These are phyloP conservation scores for Oldenlandia corymbosa DNA, from an alignment of 257 asterid species.

Conservation along the genomic window DNA sequence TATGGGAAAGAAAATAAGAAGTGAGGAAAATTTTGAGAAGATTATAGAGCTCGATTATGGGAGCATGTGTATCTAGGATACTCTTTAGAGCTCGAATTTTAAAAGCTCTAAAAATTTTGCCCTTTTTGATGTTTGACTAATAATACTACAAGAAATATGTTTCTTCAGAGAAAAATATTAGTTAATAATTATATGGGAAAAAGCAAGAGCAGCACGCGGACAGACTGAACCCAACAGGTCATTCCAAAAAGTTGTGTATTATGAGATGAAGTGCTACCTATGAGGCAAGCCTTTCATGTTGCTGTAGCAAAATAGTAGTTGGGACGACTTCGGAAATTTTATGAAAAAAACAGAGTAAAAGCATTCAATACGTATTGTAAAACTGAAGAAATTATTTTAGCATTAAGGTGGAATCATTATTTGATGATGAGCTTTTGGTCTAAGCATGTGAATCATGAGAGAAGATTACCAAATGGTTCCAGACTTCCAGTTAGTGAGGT, in stretches of 20 bases:
- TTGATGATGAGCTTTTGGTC: constrained; percentile 1
- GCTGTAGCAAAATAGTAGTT: not conserved
- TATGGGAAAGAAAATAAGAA: too few relatives aligned
- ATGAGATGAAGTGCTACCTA: not conserved
- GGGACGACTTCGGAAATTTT: too few relatives aligned
- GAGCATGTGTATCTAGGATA: not conserved
- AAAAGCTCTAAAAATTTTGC: not conserved
- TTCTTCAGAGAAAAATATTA: not conserved
- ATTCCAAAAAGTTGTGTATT: not conserved
- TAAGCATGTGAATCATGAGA: not conserved
- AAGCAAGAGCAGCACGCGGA: not conserved
- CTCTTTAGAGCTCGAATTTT: not conserved
- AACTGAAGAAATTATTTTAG: too few relatives aligned
- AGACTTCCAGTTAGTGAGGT: too few relatives aligned
- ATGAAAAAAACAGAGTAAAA: too few relatives aligned
- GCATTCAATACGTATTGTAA: too few relatives aligned
- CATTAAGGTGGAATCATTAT: not conserved
- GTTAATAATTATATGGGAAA: not conserved
- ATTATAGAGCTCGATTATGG: not conserved
- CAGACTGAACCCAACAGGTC: not conserved
- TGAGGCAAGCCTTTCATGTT: not conserved
- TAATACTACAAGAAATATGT: not conserved
- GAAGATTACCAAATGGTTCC: too few relatives aligned
- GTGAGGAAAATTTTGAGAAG: too few relatives aligned
- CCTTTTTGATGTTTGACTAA: not conserved